Conservation (phyloP, 78 protist species). For the Acrasis kona region DNA sequence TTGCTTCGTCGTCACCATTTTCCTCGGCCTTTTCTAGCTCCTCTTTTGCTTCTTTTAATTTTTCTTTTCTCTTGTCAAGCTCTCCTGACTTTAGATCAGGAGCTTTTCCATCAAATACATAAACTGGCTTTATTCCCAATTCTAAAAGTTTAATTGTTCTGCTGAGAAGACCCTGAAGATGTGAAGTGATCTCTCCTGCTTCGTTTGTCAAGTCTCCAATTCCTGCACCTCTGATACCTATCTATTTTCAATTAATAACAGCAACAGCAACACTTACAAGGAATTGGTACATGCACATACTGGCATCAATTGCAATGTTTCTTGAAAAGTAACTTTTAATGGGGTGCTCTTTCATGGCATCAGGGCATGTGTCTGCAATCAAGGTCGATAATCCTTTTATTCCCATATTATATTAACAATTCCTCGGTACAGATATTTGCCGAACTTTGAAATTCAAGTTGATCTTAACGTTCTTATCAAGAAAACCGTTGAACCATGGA, state of each 20-base stretch:
- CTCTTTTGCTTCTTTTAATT: slow-evolving; percentile 63
- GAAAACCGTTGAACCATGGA: too few relatives aligned
- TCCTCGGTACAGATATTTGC: too few relatives aligned
- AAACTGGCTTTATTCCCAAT: slow-evolving; percentile 93
- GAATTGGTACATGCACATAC: slow-evolving; percentile 91
- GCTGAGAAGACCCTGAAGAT: slow-evolving; percentile 86
- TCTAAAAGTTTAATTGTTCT: slow-evolving; percentile 91
- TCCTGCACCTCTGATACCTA: slow-evolving; percentile 36
- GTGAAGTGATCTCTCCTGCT: slow-evolving; percentile 86
- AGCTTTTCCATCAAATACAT: slow-evolving; percentile 97
- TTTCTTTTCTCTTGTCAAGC: slow-evolving; percentile 76
- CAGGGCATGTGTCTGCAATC: slow-evolving; percentile 73
- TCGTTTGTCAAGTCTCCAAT: slow-evolving; percentile 48
- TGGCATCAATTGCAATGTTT: slow-evolving; percentile 91
- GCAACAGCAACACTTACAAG: too few relatives aligned
- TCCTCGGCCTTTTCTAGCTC: slow-evolving; percentile 64
- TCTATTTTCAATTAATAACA: too few relatives aligned
- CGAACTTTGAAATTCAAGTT: too few relatives aligned
- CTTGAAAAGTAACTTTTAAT: slow-evolving; percentile 76
- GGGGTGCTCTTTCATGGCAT: slow-evolving; percentile 40
- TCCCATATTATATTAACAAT: too few relatives aligned
- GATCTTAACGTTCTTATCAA: too few relatives aligned
- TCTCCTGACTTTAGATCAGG: slow-evolving; percentile 88
- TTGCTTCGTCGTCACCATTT: slow-evolving; percentile 63
- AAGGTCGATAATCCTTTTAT: slow-evolving; percentile 77